A percentile compares a stretch with the other conserved stretches of the same genome.
phyloP scores from a whole-genome alignment of 2,329 filamentous ascomycete species.

The Colletotrichum sp. region DNA sequence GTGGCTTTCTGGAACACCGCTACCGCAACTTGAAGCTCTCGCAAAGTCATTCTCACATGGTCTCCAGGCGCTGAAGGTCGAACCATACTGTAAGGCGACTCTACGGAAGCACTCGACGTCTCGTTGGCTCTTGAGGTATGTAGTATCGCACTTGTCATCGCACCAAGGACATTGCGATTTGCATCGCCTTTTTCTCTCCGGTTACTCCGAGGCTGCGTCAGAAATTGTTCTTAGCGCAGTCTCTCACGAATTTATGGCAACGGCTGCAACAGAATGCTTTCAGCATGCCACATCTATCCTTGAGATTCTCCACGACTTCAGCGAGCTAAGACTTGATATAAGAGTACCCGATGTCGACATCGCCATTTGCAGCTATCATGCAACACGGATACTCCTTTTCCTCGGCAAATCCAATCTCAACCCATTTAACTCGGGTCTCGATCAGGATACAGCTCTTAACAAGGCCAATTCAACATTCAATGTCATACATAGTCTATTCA shows the following conservation, averaged over 20 bases:
- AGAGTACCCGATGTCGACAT: not conserved
- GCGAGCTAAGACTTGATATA: not conserved
- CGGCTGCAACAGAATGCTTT: not conserved
- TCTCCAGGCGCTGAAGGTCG: not conserved
- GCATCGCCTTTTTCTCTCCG: slow-evolving; percentile 44
- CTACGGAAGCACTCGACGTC: slow-evolving; percentile 5
- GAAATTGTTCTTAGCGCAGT: not conserved
- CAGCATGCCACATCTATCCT: not conserved
- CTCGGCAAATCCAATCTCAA: not conserved
- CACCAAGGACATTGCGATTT: slow-evolving; percentile 35
- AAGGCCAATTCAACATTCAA: not conserved
- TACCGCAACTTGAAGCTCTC: slow-evolving; percentile 11
- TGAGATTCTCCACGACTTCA: not conserved
- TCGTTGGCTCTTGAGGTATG: slow-evolving; percentile 23
- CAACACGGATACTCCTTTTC: not conserved
- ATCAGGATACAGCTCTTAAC: not conserved
- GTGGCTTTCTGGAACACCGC: not conserved
- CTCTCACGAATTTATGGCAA: not conserved
- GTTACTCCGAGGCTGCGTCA: slow-evolving; percentile 43
- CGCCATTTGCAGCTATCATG: not conserved
- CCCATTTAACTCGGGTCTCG: not conserved
- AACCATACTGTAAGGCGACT: not conserved
- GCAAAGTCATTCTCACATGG: slow-evolving; percentile 14
- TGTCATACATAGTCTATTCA: not conserved
- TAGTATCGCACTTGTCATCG: slow-evolving; percentile 15